Evolutionary conservation across 192 early-diverging fungal genomes (phyloP).

Genomic region (Podila clonocystis): DNA sequence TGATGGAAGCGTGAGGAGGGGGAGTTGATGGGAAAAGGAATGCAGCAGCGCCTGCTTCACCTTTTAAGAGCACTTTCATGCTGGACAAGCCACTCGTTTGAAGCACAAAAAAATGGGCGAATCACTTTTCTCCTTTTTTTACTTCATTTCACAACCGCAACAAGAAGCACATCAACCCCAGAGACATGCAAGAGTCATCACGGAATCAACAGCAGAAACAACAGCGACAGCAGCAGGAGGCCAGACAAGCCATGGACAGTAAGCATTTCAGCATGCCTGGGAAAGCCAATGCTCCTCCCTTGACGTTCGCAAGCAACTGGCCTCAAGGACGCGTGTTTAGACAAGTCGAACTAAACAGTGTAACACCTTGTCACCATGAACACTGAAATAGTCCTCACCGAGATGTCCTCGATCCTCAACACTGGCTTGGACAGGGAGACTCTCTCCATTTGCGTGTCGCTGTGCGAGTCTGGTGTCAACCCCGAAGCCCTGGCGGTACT

Average conservation of each 20-base stretch:
- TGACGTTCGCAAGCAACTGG: neutral
- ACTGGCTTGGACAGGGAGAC: conserved; percentile 79
- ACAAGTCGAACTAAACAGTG: neutral
- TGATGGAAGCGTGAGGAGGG: no score
- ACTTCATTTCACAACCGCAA: neutral
- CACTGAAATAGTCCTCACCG: conserved; percentile 58
- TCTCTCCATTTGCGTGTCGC: conserved; percentile 75
- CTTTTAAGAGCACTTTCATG: no score
- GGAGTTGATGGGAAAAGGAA: no score
- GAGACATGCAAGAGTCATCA: conserved; percentile 28
- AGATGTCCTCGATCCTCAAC: conserved; percentile 79
- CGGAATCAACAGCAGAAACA: conserved; percentile 33
- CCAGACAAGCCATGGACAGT: conserved; percentile 55
- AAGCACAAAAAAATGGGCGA: no score
- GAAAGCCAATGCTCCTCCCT: neutral
- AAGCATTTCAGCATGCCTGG: neutral
- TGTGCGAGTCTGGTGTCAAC: conserved; percentile 85
- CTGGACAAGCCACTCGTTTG: no score
- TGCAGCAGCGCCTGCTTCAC: no score
- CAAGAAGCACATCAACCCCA: neutral
- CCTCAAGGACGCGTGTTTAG: neutral
- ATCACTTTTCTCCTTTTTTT: no score
- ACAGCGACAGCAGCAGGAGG: conserved; percentile 44
- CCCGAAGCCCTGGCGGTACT: conserved; percentile 78
- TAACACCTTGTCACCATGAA: neutral